A percentile compares a stretch with the other conserved stretches of the same genome.
phyloP scores from a whole-genome alignment of 345 rosid species.

The Rhizophora mangle region DNA sequence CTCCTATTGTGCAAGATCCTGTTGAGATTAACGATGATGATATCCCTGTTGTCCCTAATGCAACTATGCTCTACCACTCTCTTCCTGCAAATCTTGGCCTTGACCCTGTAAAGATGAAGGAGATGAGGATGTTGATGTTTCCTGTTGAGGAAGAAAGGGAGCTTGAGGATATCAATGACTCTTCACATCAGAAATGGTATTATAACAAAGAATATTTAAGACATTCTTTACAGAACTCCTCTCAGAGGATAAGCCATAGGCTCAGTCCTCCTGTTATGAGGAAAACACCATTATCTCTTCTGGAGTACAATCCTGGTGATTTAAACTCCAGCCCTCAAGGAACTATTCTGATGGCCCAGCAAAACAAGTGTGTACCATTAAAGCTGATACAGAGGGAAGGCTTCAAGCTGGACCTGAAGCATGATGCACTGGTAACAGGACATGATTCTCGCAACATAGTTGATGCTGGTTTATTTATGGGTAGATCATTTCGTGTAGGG shows the following conservation, averaged over 20 bases:
- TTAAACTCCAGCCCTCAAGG: constrained; percentile 48
- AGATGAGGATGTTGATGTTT: constrained; percentile 94
- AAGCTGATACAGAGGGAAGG: constrained; percentile 56
- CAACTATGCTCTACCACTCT: constrained; percentile 81
- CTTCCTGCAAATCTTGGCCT: constrained; percentile 95
- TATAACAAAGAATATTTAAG: constrained; percentile 43
- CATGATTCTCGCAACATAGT: constrained; percentile 71
- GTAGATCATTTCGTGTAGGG: constrained; percentile 93
- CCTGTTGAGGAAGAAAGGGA: constrained; percentile 58
- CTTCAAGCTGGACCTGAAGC: constrained; percentile 65
- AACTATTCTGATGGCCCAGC: constrained; percentile 71
- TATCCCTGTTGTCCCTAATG: constrained; percentile 34
- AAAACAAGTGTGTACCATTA: constrained; percentile 54
- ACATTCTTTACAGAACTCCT: constrained; percentile 38
- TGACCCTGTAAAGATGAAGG: constrained; percentile 79
- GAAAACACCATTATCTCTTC: constrained; percentile 71
- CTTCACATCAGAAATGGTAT: constrained; percentile 40
- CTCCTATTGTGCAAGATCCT: constrained; percentile 36
- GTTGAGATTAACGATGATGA: constrained; percentile 42
- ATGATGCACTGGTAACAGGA: constrained; percentile 61
- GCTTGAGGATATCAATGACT: constrained; percentile 39
- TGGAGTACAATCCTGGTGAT: constrained; percentile 66
- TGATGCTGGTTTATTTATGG: constrained; percentile 96
- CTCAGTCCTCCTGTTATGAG: constrained; percentile 47
- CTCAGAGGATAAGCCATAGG: constrained; percentile 47